A percentile compares a stretch with the other conserved stretches of the same genome.
Conservation (phyloP, 306 rosid species). For the Biancaea sappan region DNA sequence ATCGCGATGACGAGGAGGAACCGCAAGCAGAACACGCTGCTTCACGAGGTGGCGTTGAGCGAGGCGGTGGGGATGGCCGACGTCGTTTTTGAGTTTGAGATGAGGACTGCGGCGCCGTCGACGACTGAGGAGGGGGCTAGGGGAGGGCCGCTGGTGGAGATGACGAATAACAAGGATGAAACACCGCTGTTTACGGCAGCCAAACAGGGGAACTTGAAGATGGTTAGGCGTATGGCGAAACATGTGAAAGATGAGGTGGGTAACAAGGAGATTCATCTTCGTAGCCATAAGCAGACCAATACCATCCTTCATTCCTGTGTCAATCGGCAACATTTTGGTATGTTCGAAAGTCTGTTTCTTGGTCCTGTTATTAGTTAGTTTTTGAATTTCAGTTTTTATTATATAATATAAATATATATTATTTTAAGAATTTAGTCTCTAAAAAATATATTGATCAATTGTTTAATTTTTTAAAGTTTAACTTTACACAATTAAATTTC, state of each 20-base stretch:
- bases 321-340: neutral
- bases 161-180: conserved; percentile 1
- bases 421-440: too few relatives aligned
- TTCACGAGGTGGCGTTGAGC: neutral
- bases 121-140: neutral
- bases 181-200: conserved; percentile 30
- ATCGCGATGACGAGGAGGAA: neutral
- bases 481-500: too few relatives aligned
- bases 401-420: too few relatives aligned
- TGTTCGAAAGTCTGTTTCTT: neutral
- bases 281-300: neutral
- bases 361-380: too few relatives aligned
- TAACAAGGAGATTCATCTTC: neutral
- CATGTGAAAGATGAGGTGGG: neutral
- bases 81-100: neutral
- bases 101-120: neutral
- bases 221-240: neutral
- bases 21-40: neutral
- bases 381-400: too few relatives aligned
- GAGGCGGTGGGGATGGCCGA: neutral
- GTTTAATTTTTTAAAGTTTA: too few relatives aligned
- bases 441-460: too few relatives aligned
- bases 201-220: neutral
- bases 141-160: neutral
- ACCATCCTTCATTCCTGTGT: neutral